phyloP scores from a whole-genome alignment of 1,139 yeast species.

The Magnusiomyces magnusii region DNA sequence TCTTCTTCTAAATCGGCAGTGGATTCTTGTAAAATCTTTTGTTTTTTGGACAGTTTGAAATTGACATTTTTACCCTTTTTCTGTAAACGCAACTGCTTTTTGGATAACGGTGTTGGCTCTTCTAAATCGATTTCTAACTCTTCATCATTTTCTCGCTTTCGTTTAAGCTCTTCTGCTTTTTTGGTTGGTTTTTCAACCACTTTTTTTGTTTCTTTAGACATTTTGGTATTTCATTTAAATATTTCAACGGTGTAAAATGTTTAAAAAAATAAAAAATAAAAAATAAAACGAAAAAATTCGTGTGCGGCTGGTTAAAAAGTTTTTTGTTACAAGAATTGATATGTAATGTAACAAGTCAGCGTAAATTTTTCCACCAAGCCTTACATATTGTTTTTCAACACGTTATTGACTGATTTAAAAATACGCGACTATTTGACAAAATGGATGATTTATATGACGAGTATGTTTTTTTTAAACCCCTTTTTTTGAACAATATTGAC shows the following conservation, averaged over 20 bases:
- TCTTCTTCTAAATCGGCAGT: slow-evolving; percentile 15
- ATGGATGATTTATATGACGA: slow-evolving; percentile 67
- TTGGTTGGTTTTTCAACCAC: too few relatives aligned
- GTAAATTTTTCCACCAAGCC: neutral
- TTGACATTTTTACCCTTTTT: slow-evolving; percentile 45
- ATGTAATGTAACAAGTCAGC: neutral
- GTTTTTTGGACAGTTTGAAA: slow-evolving; percentile 18
- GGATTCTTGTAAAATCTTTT: slow-evolving; percentile 14
- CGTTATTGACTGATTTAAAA: too few relatives aligned
- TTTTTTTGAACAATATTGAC: too few relatives aligned
- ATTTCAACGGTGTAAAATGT: too few relatives aligned
- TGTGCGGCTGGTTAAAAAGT: neutral
- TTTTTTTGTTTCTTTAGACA: too few relatives aligned
- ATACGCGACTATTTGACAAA: too few relatives aligned
- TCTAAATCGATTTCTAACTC: slow-evolving; percentile 66
- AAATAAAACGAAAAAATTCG: neutral
- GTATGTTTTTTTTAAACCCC: too few relatives aligned
- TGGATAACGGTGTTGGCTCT: slow-evolving; percentile 77
- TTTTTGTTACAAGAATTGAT: neutral
- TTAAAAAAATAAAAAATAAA: neutral
- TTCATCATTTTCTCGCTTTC: slow-evolving; percentile 6
- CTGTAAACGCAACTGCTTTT: slow-evolving; percentile 79
- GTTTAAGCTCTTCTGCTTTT: slow-evolving; percentile 1
- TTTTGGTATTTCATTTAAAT: too few relatives aligned
- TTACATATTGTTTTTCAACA: too few relatives aligned